These are phyloP conservation scores for Xylaria sp. DNA, from an alignment of 2,329 filamentous ascomycete species.

Conservation along the genomic window DNA sequence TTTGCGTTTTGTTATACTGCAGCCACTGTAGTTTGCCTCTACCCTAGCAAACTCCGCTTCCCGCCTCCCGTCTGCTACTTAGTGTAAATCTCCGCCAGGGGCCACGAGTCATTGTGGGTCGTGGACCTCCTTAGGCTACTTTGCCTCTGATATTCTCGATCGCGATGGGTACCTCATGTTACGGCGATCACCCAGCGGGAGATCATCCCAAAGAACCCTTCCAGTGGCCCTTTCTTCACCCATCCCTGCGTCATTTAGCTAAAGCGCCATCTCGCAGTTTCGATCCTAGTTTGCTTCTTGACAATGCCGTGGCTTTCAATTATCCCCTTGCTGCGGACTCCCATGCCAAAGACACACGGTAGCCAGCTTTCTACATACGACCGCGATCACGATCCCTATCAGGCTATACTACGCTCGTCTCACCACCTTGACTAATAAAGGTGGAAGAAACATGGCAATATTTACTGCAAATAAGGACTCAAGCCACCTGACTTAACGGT, in stretches of 20 bases:
- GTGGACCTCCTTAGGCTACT: constrained; percentile 8
- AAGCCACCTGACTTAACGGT: constrained; percentile 9
- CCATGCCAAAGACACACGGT: constrained; percentile 1
- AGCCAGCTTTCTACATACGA: constrained; percentile 7
- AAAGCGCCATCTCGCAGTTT: constrained; percentile 10
- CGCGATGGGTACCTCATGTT: constrained; percentile 5
- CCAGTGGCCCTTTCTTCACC: not conserved
- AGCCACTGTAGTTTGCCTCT: not conserved
- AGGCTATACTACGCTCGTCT: constrained; percentile 3
- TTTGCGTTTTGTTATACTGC: constrained; percentile 5
- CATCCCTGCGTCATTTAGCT: constrained; percentile 18
- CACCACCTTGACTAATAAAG: not conserved
- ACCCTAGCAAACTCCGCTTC: constrained; percentile 15
- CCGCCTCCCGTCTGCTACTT: constrained; percentile 18
- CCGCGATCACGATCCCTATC: constrained; percentile 11
- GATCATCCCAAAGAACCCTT: not conserved
- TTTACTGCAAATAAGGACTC: constrained; percentile 8
- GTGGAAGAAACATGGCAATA: constrained; percentile 9
- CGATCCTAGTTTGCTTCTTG: constrained; percentile 1
- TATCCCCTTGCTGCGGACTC: constrained; percentile 6
- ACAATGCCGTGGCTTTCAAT: constrained; percentile 15
- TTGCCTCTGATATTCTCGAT: constrained; percentile 21
- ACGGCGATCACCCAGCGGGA: constrained; percentile 21
- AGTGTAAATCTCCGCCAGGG: not conserved
- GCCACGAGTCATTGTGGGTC: constrained; percentile 25